These are phyloP conservation scores for Amoeboaphelidium occidentale DNA, from an alignment of 371 early-diverging fungal genomes.

Conservation along the genomic window DNA sequence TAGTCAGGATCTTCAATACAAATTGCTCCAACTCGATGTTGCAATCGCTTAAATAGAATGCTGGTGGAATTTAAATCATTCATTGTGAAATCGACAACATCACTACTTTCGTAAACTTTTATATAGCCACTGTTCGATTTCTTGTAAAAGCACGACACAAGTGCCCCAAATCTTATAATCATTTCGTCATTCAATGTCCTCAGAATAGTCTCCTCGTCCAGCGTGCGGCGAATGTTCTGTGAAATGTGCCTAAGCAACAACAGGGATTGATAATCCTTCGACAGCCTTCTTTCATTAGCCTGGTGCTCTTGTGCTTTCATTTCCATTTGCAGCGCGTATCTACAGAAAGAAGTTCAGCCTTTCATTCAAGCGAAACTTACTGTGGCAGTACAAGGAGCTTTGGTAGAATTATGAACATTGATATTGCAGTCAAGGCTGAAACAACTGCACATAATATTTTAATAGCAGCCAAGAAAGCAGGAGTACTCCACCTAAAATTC, in stretches of 20 bases:
- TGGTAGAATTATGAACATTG: background rate
- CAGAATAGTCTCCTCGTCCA: background rate
- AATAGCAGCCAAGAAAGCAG: background rate
- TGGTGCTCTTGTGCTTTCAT: background rate
- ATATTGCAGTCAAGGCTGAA: background rate
- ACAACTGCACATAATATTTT: background rate
- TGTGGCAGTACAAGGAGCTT: conserved; percentile 1
- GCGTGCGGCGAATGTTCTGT: background rate
- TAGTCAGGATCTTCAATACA: background rate
- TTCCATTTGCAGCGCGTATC: conserved; percentile 1
- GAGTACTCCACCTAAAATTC: background rate
- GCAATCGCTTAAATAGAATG: background rate
- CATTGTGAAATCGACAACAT: background rate
- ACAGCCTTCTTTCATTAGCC: background rate
- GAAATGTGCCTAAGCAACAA: background rate
- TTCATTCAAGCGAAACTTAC: too few species aligned
- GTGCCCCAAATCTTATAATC: too few species aligned
- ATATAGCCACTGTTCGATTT: background rate
- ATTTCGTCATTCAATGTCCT: background rate
- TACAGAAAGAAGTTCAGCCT: too few species aligned
- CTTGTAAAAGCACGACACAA: background rate
- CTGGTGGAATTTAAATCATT: background rate
- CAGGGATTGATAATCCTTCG: background rate
- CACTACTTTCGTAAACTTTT: background rate
- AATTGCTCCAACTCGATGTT: background rate